Conservation (phyloP, 441 rosid species). For the Euphorbia schlechtendalii region DNA sequence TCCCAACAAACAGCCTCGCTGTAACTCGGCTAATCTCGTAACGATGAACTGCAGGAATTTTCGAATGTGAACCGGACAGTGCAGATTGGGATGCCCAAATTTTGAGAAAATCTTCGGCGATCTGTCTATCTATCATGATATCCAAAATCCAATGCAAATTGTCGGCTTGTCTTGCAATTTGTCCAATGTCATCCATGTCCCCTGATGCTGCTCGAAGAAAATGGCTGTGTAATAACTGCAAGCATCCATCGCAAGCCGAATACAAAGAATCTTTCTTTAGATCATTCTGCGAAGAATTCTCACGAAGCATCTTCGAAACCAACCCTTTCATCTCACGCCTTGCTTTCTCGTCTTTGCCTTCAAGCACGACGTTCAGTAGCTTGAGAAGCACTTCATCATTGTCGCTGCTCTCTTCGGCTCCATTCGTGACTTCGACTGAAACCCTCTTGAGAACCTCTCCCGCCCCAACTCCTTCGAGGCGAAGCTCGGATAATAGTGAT, state of each 20-base stretch:
- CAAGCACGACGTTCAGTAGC: constrained; percentile 82
- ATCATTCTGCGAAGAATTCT: constrained; percentile 82
- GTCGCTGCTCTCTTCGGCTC: constrained; percentile 39
- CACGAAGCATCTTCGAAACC: constrained; percentile 92
- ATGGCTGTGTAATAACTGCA: constrained; percentile 54
- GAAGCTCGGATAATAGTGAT: constrained; percentile 65
- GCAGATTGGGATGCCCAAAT: constrained; percentile 86
- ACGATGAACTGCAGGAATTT: constrained; percentile 77
- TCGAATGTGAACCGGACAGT: constrained; percentile 56
- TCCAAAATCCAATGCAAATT: constrained; percentile 92
- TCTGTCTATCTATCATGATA: constrained; percentile 80
- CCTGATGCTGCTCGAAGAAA: constrained; percentile 66
- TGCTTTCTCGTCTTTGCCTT: constrained; percentile 95
- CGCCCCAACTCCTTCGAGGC: constrained; percentile 83
- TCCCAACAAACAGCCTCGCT: constrained; percentile 78
- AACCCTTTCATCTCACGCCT: constrained; percentile 95
- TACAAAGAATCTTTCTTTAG: constrained; percentile 83
- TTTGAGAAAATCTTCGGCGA: constrained; percentile 80
- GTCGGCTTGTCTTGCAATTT: constrained; percentile 86
- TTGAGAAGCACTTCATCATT: constrained; percentile 77
- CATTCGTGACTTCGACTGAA: constrained; percentile 55
- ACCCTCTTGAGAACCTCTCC: constrained; percentile 90
- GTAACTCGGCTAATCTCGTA: constrained; percentile 83
- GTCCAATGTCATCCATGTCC: constrained; percentile 47
- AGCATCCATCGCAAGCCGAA: constrained; percentile 74